These are phyloP conservation scores for Phoma sp. DNA, from an alignment of 2,329 filamentous ascomycete species.

Conservation along the genomic window DNA sequence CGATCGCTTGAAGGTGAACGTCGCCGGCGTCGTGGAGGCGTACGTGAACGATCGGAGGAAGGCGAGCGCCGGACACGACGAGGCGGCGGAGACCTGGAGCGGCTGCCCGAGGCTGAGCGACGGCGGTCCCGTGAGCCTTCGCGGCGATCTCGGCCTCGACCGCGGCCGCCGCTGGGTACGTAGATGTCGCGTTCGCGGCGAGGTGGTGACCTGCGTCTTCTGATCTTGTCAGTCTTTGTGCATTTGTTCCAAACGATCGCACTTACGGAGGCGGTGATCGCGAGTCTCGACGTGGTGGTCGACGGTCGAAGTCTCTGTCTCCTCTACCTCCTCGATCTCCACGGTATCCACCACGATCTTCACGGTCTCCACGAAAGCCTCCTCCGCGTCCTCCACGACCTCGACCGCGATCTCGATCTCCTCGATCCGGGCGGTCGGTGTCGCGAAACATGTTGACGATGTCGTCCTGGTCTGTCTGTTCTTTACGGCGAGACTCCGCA, in stretches of 20 bases:
- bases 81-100: slow-evolving; percentile 34
- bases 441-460: slow-evolving; percentile 71
- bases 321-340: slow-evolving; percentile 51
- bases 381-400: slow-evolving; percentile 53
- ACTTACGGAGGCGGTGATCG: slow-evolving; percentile 55
- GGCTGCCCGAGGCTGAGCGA: slow-evolving; percentile 42
- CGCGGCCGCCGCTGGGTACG: slow-evolving; percentile 55
- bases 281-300: slow-evolving; percentile 55
- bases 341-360: slow-evolving; percentile 49
- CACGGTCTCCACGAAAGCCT: slow-evolving; percentile 53
- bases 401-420: slow-evolving; percentile 42
- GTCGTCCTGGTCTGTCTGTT: slow-evolving; percentile 69
- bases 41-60: slow-evolving; percentile 48
- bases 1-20: slow-evolving; percentile 46
- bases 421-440: slow-evolving; percentile 58
- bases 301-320: slow-evolving; percentile 57
- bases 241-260: background rate
- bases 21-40: slow-evolving; percentile 44
- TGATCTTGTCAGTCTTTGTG: slow-evolving; percentile 30
- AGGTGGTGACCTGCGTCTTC: slow-evolving; percentile 56
- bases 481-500: slow-evolving; percentile 74
- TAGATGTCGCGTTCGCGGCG: slow-evolving; percentile 64
- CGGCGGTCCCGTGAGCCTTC: slow-evolving; percentile 42
- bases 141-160: slow-evolving; percentile 46
- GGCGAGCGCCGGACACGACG: slow-evolving; percentile 37